Conservation (phyloP, 2,329 filamentous ascomycete genomes). For the Fusarium tanahbumbuense region DNA sequence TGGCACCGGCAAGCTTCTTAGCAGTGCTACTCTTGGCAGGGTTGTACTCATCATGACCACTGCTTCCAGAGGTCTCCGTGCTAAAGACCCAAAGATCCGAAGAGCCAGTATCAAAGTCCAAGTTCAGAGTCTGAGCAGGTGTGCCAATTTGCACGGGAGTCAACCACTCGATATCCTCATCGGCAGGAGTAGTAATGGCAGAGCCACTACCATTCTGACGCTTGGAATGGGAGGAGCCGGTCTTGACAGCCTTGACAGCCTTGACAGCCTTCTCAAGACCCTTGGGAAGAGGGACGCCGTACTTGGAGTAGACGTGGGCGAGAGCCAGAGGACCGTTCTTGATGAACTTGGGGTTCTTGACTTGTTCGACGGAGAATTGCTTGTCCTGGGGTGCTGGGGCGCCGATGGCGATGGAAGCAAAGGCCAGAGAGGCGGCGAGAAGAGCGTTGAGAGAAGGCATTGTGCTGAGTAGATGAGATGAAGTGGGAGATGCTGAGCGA, state of each 20-base stretch:
- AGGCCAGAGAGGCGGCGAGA: slow-evolving; percentile 38
- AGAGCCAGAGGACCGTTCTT: slow-evolving; percentile 51
- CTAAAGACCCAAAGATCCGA: slow-evolving; percentile 63
- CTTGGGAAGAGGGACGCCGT: slow-evolving; percentile 49
- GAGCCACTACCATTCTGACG: slow-evolving; percentile 48
- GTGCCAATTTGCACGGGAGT: slow-evolving; percentile 57
- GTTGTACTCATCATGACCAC: slow-evolving; percentile 56
- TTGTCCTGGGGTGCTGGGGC: slow-evolving; percentile 28
- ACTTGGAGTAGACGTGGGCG: slow-evolving; percentile 53
- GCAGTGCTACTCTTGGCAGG: slow-evolving; percentile 55
- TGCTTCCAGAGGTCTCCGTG: slow-evolving; percentile 54
- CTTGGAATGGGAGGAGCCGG: slow-evolving; percentile 24
- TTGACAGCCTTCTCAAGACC: slow-evolving; percentile 46
- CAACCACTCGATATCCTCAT: slow-evolving; percentile 54
- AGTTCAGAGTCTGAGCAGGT: slow-evolving; percentile 56
- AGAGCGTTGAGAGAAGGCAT: slow-evolving; percentile 30
- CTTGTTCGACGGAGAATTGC: slow-evolving; percentile 51
- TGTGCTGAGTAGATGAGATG: neutral
- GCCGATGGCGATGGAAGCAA: slow-evolving; percentile 32
- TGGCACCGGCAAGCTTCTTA: slow-evolving; percentile 50
- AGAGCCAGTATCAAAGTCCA: slow-evolving; percentile 61
- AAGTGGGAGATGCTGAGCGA: neutral
- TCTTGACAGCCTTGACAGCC: slow-evolving; percentile 34
- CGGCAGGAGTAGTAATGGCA: slow-evolving; percentile 40
- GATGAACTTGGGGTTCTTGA: slow-evolving; percentile 52